phyloP scores from a whole-genome alignment of 306 rosid species.

The Macrotyloma uniflorum region DNA sequence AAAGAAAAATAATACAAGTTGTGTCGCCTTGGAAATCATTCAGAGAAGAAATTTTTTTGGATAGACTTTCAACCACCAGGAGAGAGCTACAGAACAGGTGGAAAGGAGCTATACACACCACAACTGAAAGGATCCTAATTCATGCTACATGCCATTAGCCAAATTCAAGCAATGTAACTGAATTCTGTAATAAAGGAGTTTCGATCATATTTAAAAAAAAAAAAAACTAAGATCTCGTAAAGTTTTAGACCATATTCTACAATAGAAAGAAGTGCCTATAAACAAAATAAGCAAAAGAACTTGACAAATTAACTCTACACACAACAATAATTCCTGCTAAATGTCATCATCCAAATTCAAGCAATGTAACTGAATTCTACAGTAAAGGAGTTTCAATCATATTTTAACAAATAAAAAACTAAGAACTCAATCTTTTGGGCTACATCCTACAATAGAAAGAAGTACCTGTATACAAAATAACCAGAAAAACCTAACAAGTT shows the following conservation, averaged over 20 bases:
- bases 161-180: not conserved
- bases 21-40: not conserved
- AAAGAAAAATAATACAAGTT: not conserved
- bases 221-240: not conserved
- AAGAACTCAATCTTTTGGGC: not conserved
- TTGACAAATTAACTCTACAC: not conserved
- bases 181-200: not conserved
- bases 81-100: not conserved
- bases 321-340: not conserved
- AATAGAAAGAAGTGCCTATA: not conserved
- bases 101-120: slow-evolving; percentile 20
- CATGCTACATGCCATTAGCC: not conserved
- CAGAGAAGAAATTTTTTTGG: not conserved
- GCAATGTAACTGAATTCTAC: not conserved
- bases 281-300: not conserved
- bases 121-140: slow-evolving; percentile 19
- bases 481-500: not conserved
- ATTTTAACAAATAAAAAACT: too few relatives aligned
- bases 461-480: not conserved
- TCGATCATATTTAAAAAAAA: not conserved
- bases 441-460: not conserved
- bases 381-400: not conserved
- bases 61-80: not conserved
- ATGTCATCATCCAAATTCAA: slow-evolving; percentile 14
- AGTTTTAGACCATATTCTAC: slow-evolving; percentile 1